Evolutionary conservation across 192 early-diverging fungal genomes (phyloP).

Genomic region (Rhizophagus clarus): DNA sequence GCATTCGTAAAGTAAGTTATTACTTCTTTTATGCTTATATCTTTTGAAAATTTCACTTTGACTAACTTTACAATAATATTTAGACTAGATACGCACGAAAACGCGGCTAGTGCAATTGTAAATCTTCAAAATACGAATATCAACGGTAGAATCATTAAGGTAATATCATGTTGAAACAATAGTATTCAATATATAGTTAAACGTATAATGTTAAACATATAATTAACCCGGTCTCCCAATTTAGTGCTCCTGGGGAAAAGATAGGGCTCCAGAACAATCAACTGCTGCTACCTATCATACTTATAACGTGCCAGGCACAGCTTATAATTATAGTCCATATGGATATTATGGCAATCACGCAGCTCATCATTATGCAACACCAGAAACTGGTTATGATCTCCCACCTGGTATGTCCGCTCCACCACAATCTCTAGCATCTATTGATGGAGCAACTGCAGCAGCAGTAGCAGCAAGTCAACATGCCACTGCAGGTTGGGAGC

Average conservation of each 20-base stretch:
- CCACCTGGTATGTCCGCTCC: slow-evolving; percentile 33
- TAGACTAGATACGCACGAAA: slow-evolving; percentile 85
- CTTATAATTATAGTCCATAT: slow-evolving; percentile 26
- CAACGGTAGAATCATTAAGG: slow-evolving; percentile 77
- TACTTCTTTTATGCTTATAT: not conserved
- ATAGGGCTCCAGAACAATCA: slow-evolving; percentile 59
- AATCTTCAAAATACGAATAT: slow-evolving; percentile 71
- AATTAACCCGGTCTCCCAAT: slow-evolving; percentile 12
- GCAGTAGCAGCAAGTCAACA: slow-evolving; percentile 23
- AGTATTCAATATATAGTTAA: not conserved
- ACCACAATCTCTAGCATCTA: slow-evolving; percentile 27
- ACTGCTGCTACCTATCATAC: slow-evolving; percentile 17
- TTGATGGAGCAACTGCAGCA: slow-evolving; percentile 26
- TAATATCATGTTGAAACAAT: slow-evolving; percentile 31
- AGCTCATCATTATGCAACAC: slow-evolving; percentile 27
- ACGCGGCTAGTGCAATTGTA: slow-evolving; percentile 87
- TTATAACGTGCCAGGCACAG: slow-evolving; percentile 10
- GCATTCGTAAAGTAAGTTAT: slow-evolving; percentile 81
- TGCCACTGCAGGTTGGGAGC: slow-evolving; percentile 1
- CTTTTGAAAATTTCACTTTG: not conserved
- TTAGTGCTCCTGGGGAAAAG: slow-evolving; percentile 88
- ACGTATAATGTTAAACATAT: too few relatives aligned
- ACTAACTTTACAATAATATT: not conserved
- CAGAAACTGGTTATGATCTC: slow-evolving; percentile 32
- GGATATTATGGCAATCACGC: slow-evolving; percentile 26